Conservation (phyloP, 192 early-diverging fungal genomes). For the Coemansia reversa region DNA sequence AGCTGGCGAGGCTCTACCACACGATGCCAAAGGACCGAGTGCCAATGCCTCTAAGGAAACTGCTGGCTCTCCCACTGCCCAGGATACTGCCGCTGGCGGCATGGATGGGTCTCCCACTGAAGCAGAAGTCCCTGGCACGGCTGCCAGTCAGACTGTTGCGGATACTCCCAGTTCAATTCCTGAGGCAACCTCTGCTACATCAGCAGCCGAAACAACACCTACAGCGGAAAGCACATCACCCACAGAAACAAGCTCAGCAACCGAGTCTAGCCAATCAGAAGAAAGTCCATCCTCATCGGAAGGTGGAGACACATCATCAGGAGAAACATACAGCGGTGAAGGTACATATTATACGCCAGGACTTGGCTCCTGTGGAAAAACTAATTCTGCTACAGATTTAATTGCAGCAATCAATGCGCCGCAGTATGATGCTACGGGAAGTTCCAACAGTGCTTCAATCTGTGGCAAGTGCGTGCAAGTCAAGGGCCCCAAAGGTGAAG, state of each 20-base stretch:
- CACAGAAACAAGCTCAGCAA: background rate
- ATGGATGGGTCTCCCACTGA: no score
- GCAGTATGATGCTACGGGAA: conserved; percentile 54
- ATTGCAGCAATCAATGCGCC: conserved; percentile 61
- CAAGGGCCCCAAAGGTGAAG: conserved; percentile 50
- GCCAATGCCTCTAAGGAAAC: background rate
- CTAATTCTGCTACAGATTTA: conserved; percentile 48
- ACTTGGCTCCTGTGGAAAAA: conserved; percentile 57
- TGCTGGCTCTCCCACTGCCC: background rate
- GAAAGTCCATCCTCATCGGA: conserved; percentile 1
- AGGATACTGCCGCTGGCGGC: background rate
- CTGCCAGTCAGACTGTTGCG: no score
- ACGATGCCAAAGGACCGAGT: background rate
- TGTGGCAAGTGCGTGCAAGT: conserved; percentile 59
- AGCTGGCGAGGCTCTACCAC: background rate
- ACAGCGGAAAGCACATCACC: background rate
- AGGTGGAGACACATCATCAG: conserved; percentile 8
- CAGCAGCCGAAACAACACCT: background rate
- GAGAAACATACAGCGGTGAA: conserved; percentile 53
- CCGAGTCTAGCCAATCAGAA: conserved; percentile 7
- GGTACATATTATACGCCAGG: conserved; percentile 61
- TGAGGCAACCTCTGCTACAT: background rate
- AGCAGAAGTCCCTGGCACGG: no score
- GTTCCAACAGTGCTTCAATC: conserved; percentile 47
- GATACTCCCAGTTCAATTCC: no score